Evolutionary conservation across 176 grass and related monocot species (phyloP), one percentile per base, ranked within the genome.

Genomic region (Musa beccarii): DNA sequence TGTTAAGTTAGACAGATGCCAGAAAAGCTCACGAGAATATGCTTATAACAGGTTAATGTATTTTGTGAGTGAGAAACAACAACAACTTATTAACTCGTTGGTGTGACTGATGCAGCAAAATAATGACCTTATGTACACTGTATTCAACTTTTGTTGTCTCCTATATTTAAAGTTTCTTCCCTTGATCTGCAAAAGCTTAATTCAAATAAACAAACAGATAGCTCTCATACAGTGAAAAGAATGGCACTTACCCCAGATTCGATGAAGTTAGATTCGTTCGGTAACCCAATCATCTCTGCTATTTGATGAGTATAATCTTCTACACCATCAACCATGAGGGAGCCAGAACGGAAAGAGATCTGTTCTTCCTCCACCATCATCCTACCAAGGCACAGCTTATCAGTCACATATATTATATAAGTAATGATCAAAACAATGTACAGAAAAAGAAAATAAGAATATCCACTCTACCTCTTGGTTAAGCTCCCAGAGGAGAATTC

Each of bases 281-380:
- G 81, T 76, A 99, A 81, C 59, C 95, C 96, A 81, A 92, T 95
- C 96, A 99, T 99, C 76, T 99, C 96, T 0, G 96, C 88, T 79
- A 99, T 94, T 82, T 88, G 96, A 85, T 99, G 96, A 0, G 91
- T 84, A 66, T 99, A 99, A 79, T 99, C 95, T 68, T 94, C 95
- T 54, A 99, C 90, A 51, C 95, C 95, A 17, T 99, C 91, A 16
- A 92, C 74, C 95, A 99, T 86, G 29, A 94, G 82, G 1, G 95
- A 88, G 66, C 91, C 91, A 2, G 95, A 89, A 52, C 82, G 88
- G 56, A 99, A 99, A 17, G 95, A 99, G 72, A 99, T 92, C 79
- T 99, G 95, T 71, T 99, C 95, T 89, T 99, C 95, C 70, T 99
- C 95, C 43, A 99, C 91, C 95, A 99, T 99, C 95, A 99, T 99